Evolutionary conservation across 495 filamentous ascomycete genomes (phyloP).

Genomic region (Penicillium malachiteum): DNA sequence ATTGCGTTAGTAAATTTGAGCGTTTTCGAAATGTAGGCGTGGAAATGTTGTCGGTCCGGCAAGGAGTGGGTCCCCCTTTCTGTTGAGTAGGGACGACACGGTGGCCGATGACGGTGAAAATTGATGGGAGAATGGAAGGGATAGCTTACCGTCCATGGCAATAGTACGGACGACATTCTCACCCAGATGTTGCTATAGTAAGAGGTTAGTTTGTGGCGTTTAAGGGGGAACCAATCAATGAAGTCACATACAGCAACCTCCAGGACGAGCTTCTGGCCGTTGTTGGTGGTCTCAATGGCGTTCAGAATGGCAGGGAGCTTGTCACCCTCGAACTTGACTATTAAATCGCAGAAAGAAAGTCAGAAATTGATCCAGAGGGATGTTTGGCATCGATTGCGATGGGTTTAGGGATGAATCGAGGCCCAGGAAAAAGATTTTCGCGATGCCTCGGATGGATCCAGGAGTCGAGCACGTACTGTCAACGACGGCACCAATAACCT

Average conservation of each 20-base stretch:
- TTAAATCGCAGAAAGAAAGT: slow-evolving; percentile 31
- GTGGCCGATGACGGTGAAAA: slow-evolving; percentile 20
- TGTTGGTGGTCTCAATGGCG: slow-evolving; percentile 86
- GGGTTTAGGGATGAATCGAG: slow-evolving; percentile 34
- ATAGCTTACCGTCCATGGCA: slow-evolving; percentile 97
- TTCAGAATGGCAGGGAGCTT: slow-evolving; percentile 97
- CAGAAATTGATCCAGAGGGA: slow-evolving; percentile 37
- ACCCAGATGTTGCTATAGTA: slow-evolving; percentile 91
- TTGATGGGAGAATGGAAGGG: not conserved
- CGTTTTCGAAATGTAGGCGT: not conserved
- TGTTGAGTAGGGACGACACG: slow-evolving; percentile 23
- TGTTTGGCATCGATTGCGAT: slow-evolving; percentile 38
- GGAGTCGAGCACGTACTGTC: slow-evolving; percentile 55
- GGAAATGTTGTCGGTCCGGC: slow-evolving; percentile 16
- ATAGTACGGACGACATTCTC: slow-evolving; percentile 99
- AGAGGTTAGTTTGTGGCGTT: slow-evolving; percentile 23
- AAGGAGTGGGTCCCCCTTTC: slow-evolving; percentile 23
- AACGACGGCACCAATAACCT: slow-evolving; percentile 73
- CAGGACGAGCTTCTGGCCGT: slow-evolving; percentile 90
- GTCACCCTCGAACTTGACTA: slow-evolving; percentile 92
- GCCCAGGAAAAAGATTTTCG: slow-evolving; percentile 49
- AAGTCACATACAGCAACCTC: slow-evolving; percentile 84
- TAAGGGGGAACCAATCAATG: slow-evolving; percentile 22
- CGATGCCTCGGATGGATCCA: slow-evolving; percentile 30
- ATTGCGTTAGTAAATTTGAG: slow-evolving; percentile 19